Percentiles rank a stretch among this genome's conserved stretches.
These are phyloP conservation scores for Arachnopeziza araneosa DNA, from an alignment of 2,329 filamentous ascomycete genomes.

Conservation along the genomic window DNA sequence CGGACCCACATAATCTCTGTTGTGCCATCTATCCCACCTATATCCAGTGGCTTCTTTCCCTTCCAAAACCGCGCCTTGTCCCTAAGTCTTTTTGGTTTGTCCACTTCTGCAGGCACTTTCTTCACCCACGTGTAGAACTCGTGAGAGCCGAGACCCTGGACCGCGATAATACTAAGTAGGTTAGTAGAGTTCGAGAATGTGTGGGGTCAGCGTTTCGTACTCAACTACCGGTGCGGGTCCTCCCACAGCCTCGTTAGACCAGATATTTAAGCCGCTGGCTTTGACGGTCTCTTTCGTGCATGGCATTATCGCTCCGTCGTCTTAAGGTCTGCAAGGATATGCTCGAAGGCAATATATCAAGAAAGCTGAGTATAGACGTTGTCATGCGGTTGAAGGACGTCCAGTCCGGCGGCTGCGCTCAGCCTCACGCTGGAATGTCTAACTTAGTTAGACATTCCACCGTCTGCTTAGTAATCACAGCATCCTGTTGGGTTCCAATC, in stretches of 20 bases:
- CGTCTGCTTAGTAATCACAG: too few relatives aligned
- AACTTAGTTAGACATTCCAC: too few relatives aligned
- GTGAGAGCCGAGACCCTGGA: constrained; percentile 13
- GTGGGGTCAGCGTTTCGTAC: constrained; percentile 3
- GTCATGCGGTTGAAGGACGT: too few relatives aligned
- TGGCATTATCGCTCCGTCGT: background rate
- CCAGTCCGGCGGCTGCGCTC: too few relatives aligned
- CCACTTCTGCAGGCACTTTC: background rate
- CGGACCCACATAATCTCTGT: constrained; percentile 9
- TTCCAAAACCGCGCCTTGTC: background rate
- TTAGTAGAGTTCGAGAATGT: too few relatives aligned
- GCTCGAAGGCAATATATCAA: too few relatives aligned
- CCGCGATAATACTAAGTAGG: constrained; percentile 10
- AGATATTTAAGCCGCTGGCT: constrained; percentile 13
- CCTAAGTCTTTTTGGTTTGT: background rate
- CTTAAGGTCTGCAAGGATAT: too few relatives aligned
- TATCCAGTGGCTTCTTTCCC: background rate
- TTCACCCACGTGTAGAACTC: constrained; percentile 14
- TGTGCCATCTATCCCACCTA: background rate
- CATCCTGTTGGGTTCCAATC: too few relatives aligned
- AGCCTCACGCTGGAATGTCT: too few relatives aligned
- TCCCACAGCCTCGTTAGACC: constrained; percentile 8
- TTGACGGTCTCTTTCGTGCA: constrained; percentile 16
- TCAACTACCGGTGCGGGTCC: constrained; percentile 11
- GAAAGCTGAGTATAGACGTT: too few relatives aligned